These are phyloP conservation scores for Phanerodontia chrysosporium DNA, from an alignment of 768 basidiomycete genomes.

Conservation along the genomic window DNA sequence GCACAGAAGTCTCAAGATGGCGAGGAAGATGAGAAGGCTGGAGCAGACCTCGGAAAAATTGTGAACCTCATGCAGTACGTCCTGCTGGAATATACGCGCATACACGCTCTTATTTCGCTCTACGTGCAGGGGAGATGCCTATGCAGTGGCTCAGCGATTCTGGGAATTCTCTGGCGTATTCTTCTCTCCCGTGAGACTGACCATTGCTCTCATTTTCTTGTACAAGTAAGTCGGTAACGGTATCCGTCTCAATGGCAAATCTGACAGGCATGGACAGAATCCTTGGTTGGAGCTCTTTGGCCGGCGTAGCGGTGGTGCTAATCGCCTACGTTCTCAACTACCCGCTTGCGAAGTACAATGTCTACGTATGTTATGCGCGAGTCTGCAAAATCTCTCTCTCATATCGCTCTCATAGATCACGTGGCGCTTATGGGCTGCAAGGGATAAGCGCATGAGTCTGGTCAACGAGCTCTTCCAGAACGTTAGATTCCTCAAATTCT, in stretches of 20 bases:
- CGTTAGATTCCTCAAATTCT: conserved; percentile 69
- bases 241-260: background rate
- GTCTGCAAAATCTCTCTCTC: background rate
- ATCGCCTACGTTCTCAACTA: conserved; percentile 62
- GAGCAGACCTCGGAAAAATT: conserved; percentile 64
- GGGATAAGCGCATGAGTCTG: conserved; percentile 63
- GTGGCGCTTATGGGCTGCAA: conserved; percentile 53
- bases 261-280: conserved; percentile 38
- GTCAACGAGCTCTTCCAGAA: conserved; percentile 78
- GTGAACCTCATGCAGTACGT: conserved; percentile 73
- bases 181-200: conserved; percentile 56
- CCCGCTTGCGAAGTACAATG: conserved; percentile 61
- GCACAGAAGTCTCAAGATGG: conserved; percentile 27
- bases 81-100: background rate
- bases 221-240: conserved; percentile 48
- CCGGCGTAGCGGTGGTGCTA: conserved; percentile 63
- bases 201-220: conserved; percentile 65
- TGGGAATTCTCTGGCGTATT: conserved; percentile 71
- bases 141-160: conserved; percentile 65
- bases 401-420: conserved; percentile 40
- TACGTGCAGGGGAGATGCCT: conserved; percentile 56
- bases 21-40: conserved; percentile 30
- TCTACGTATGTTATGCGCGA: conserved; percentile 41
- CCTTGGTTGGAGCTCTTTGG: conserved; percentile 74
- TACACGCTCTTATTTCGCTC: background rate